Conservation (phyloP, 78 protist species). For the Dictyostelium citrinum region DNA sequence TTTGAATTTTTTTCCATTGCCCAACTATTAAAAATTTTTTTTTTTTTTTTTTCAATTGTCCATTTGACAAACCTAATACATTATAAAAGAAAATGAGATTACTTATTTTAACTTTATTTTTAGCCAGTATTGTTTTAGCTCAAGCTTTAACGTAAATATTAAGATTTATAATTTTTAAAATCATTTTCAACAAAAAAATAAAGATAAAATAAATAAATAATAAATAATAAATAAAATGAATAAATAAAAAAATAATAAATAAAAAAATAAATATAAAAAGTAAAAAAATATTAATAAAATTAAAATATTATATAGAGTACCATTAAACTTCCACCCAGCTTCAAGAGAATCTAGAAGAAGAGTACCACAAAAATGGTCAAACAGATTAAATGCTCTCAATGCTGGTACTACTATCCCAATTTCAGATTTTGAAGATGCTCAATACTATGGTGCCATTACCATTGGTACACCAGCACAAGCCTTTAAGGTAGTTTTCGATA, state of each 20-base stretch:
- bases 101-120: conserved; percentile 13
- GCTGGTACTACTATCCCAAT: conserved; percentile 56
- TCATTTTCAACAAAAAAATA: neutral
- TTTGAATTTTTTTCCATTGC: too few relatives aligned
- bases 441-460: conserved; percentile 94
- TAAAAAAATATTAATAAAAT: too few relatives aligned
- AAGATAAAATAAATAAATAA: neutral
- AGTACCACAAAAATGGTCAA: conserved; percentile 29
- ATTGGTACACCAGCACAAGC: conserved; percentile 97
- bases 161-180: neutral
- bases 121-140: conserved; percentile 30
- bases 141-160: conserved; percentile 49
- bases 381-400: neutral
- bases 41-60: neutral
- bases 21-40: neutral
- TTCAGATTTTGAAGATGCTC: conserved; percentile 85
- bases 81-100: conserved; percentile 48
- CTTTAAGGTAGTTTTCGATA: conserved; percentile 96
- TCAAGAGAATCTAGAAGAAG: conserved; percentile 41
- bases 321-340: conserved; percentile 12
- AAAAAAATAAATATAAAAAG: neutral
- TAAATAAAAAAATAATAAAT: neutral
- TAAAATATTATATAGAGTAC: conserved; percentile 16
- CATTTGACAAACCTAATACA: neutral
- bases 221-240: too few relatives aligned